phyloP scores from a whole-genome alignment of 2,329 filamentous ascomycete species.

The Arthrobotrys iridis region DNA sequence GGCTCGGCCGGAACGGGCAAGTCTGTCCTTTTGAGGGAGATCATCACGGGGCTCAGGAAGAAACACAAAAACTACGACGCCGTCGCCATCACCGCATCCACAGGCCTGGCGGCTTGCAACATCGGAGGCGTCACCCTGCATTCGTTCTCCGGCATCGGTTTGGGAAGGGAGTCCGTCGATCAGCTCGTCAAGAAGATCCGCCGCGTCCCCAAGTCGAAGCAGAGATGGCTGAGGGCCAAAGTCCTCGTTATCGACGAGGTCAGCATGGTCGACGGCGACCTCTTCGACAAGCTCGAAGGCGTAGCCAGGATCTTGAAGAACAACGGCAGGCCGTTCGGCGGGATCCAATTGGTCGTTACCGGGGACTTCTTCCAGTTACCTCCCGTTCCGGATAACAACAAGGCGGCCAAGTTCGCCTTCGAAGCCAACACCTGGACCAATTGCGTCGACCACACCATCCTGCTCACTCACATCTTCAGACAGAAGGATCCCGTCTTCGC shows the following conservation, averaged over 20 bases:
- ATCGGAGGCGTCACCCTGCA: constrained; percentile 95
- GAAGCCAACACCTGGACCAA: constrained; percentile 91
- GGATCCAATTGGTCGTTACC: constrained; percentile 93
- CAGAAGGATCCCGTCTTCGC: constrained; percentile 92
- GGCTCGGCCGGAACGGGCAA: constrained; percentile 95
- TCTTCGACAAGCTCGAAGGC: constrained; percentile 94
- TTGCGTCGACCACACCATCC: constrained; percentile 93
- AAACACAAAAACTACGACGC: constrained; percentile 85
- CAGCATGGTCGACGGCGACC: constrained; percentile 96
- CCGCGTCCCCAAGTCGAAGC: constrained; percentile 85
- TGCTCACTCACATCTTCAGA: constrained; percentile 93
- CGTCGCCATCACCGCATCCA: constrained; percentile 93
- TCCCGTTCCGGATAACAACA: constrained; percentile 80
- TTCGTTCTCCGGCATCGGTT: constrained; percentile 92
- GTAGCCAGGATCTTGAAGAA: constrained; percentile 87
- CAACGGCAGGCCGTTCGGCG: constrained; percentile 91
- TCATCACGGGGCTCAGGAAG: constrained; percentile 80
- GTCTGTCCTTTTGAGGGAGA: constrained; percentile 91
- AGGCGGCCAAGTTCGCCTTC: constrained; percentile 87
- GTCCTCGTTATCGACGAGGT: constrained; percentile 92
- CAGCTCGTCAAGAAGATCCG: constrained; percentile 90
- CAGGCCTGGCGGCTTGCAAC: constrained; percentile 93
- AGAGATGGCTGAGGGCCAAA: constrained; percentile 87
- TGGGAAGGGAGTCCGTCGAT: constrained; percentile 86
- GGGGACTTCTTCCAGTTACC: constrained; percentile 98